Percentiles rank a stretch among this genome's conserved stretches.
Evolutionary conservation across 75 land plant species (phyloP).

Genomic region (Isoetes taiwanensis): DNA sequence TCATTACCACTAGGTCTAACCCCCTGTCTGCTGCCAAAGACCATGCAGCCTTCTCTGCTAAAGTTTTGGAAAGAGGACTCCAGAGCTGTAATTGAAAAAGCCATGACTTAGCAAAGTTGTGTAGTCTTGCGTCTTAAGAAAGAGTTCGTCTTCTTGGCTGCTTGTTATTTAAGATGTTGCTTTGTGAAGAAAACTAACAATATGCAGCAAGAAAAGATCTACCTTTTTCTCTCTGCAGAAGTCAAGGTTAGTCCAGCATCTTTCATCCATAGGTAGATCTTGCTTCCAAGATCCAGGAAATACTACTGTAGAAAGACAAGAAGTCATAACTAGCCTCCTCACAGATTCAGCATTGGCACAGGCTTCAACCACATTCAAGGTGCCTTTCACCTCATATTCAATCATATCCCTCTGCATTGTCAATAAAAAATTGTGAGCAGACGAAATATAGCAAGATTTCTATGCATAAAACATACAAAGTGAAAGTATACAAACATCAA

Average conservation of each 20-base stretch:
- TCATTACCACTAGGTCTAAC: constrained; percentile 10
- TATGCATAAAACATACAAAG: no score
- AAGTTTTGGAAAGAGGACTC: constrained; percentile 10
- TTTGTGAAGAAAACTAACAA: no score
- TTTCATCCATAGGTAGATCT: constrained; percentile 7
- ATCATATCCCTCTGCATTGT: constrained; percentile 15
- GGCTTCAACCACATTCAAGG: constrained; percentile 14
- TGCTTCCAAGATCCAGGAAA: background rate
- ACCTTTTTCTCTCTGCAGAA: constrained; percentile 15
- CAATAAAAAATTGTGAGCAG: no score
- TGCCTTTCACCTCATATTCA: constrained; percentile 10
- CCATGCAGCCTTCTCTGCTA: constrained; percentile 15
- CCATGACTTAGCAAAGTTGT: no score
- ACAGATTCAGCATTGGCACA: constrained; percentile 14
- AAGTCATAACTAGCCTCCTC: constrained; percentile 8
- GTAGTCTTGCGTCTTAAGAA: no score
- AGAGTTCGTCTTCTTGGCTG: no score
- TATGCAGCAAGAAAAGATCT: background rate
- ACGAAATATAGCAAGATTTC: no score
- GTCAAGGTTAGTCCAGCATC: constrained; percentile 14
- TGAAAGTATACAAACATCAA: no score
- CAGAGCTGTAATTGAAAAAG: constrained; percentile 4
- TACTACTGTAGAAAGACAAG: constrained; percentile 11
- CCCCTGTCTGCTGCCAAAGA: constrained; percentile 9
- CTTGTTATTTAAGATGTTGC: no score